These are phyloP conservation scores for Grosmannia penicillata DNA, from an alignment of 2,329 filamentous ascomycete genomes.

Conservation along the genomic window DNA sequence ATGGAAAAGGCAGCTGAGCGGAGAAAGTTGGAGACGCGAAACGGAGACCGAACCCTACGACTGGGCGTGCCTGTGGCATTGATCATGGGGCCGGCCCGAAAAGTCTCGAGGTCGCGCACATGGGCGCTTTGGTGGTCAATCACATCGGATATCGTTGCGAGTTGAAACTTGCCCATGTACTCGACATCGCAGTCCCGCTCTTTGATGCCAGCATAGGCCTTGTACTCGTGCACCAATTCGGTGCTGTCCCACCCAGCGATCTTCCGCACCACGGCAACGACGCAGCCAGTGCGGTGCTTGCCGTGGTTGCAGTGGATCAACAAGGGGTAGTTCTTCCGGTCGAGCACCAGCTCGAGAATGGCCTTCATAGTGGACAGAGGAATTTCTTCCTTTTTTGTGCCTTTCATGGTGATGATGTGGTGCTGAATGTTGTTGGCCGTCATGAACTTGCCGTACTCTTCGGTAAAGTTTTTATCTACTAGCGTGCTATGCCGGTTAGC, in stretches of 20 bases:
- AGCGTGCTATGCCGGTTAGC: slow-evolving; percentile 32
- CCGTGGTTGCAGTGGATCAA: slow-evolving; percentile 90
- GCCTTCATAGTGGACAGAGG: slow-evolving; percentile 51
- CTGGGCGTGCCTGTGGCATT: not conserved
- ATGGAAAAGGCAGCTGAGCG: slow-evolving; percentile 27
- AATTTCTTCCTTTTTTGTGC: slow-evolving; percentile 74
- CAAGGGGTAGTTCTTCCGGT: slow-evolving; percentile 62
- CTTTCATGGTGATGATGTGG: slow-evolving; percentile 60
- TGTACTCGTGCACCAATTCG: slow-evolving; percentile 59
- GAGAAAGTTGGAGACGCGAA: slow-evolving; percentile 22
- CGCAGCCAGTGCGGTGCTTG: slow-evolving; percentile 82
- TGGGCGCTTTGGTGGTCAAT: slow-evolving; percentile 8
- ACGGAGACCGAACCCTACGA: slow-evolving; percentile 6
- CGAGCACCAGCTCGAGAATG: slow-evolving; percentile 57
- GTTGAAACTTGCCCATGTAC: slow-evolving; percentile 38
- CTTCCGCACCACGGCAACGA: slow-evolving; percentile 67
- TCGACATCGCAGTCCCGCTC: slow-evolving; percentile 43
- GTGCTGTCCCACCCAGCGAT: slow-evolving; percentile 51
- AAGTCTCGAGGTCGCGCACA: not conserved
- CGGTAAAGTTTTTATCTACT: slow-evolving; percentile 44
- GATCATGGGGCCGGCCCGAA: not conserved
- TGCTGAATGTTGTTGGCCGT: slow-evolving; percentile 53
- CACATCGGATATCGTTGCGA: slow-evolving; percentile 21
- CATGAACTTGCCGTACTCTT: slow-evolving; percentile 47
- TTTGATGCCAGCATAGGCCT: slow-evolving; percentile 46